A percentile compares a stretch with the other conserved stretches of the same genome.
phyloP scores from a whole-genome alignment of 2,329 filamentous ascomycete genomes.

The Knufia petricola region DNA sequence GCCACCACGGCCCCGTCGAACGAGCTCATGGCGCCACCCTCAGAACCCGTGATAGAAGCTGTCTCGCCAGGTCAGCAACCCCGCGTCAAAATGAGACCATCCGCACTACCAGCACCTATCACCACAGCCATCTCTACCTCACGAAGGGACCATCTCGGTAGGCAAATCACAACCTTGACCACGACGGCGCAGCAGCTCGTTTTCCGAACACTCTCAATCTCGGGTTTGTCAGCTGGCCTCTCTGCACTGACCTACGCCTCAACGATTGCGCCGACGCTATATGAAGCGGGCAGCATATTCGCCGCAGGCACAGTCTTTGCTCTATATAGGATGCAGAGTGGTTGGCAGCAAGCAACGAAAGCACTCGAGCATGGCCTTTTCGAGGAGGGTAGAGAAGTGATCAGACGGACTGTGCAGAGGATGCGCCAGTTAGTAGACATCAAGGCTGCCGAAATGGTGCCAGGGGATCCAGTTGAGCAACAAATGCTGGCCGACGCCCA shows the following conservation, averaged over 20 bases:
- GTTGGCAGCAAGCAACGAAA: constrained; percentile 47
- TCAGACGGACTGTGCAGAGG: constrained; percentile 44
- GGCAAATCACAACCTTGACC: constrained; percentile 61
- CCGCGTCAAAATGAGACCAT: constrained; percentile 12
- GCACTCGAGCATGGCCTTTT: constrained; percentile 44
- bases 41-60: constrained; percentile 8
- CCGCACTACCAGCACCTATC: constrained; percentile 41
- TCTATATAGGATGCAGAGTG: constrained; percentile 47
- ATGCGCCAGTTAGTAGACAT: constrained; percentile 39
- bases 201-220: constrained; percentile 64
- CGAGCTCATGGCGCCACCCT: neutral
- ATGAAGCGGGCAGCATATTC: constrained; percentile 51
- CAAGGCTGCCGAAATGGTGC: constrained; percentile 31
- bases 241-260: constrained; percentile 48
- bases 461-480: constrained; percentile 15
- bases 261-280: constrained; percentile 41
- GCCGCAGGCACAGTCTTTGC: constrained; percentile 50
- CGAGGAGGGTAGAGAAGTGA: constrained; percentile 48
- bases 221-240: constrained; percentile 42
- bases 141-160: constrained; percentile 55
- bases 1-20: constrained; percentile 3
- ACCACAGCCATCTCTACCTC: constrained; percentile 67
- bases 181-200: constrained; percentile 65
- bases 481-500: constrained; percentile 1
- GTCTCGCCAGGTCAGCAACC: neutral